phyloP scores from a whole-genome alignment of 352 stramenopile species.

The Phytophthora sp. region DNA sequence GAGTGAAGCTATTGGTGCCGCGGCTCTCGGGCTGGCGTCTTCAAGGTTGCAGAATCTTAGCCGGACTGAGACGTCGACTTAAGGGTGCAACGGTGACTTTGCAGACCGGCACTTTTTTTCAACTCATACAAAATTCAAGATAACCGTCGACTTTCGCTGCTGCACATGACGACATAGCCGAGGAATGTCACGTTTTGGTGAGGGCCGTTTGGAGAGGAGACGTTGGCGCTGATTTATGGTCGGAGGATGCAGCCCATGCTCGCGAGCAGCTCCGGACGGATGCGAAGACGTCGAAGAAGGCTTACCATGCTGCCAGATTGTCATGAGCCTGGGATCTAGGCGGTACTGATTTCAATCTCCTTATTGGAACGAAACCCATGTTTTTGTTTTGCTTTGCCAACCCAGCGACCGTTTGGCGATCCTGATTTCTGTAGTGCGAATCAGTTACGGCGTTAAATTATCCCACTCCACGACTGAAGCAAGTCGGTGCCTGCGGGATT shows the following conservation, averaged over 20 bases:
- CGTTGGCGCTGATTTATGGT: slow-evolving; percentile 42
- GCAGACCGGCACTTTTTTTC: neutral
- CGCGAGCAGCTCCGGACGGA: slow-evolving; percentile 16
- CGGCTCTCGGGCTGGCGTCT: slow-evolving; percentile 13
- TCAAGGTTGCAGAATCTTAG: slow-evolving; percentile 29
- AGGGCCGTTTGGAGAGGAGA: slow-evolving; percentile 30
- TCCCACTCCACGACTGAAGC: slow-evolving; percentile 23
- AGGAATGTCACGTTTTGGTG: slow-evolving; percentile 29
- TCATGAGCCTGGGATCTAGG: slow-evolving; percentile 16
- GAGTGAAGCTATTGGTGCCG: slow-evolving; percentile 6
- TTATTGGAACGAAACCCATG: too few species aligned
- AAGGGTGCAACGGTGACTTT: slow-evolving; percentile 6
- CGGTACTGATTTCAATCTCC: slow-evolving; percentile 13
- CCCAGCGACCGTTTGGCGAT: slow-evolving; percentile 7
- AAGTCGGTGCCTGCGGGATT: slow-evolving; percentile 21
- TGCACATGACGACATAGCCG: slow-evolving; percentile 20
- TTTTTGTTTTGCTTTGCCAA: slow-evolving; percentile 2
- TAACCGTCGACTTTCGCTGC: slow-evolving; percentile 19
- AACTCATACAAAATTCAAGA: slow-evolving; percentile 7
- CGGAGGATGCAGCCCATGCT: slow-evolving; percentile 21
- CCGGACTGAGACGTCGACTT: slow-evolving; percentile 18
- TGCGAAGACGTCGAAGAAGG: slow-evolving; percentile 10
- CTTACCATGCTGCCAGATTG: slow-evolving; percentile 21
- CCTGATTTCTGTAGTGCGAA: slow-evolving; percentile 38
- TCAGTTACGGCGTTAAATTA: slow-evolving; percentile 31